These are phyloP conservation scores for Forsythia suspensa DNA, from an alignment of 257 asterid genomes.

Conservation along the genomic window DNA sequence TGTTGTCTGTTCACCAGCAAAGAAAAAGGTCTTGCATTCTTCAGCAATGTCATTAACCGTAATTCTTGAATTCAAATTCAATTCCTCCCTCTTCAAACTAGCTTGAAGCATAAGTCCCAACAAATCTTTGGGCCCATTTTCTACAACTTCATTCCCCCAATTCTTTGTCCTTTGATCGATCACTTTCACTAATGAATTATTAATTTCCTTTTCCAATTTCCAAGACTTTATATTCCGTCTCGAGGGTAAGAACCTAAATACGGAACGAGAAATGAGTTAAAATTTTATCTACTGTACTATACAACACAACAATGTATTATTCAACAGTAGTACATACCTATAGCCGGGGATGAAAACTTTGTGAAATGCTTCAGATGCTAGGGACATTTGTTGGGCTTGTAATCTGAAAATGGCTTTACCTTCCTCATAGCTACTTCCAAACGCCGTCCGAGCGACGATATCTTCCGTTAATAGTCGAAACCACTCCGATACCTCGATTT, in stretches of 20 bases:
- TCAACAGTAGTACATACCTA: constrained; percentile 33
- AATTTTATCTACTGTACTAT: not conserved
- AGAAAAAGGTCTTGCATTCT: constrained; percentile 92
- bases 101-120: constrained; percentile 81
- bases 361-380: constrained; percentile 77
- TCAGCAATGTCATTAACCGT: constrained; percentile 71
- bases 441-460: constrained; percentile 61
- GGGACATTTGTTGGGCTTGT: constrained; percentile 81
- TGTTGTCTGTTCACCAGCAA: constrained; percentile 90
- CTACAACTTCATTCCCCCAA: constrained; percentile 19
- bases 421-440: constrained; percentile 76
- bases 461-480: constrained; percentile 67
- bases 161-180: constrained; percentile 46
- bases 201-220: constrained; percentile 79
- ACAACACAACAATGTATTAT: too few species aligned
- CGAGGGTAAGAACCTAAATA: constrained; percentile 68
- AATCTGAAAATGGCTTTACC: constrained; percentile 67
- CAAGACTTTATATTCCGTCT: constrained; percentile 72
- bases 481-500: constrained; percentile 73
- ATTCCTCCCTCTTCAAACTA: constrained; percentile 26
- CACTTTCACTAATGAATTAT: constrained; percentile 59
- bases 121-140: constrained; percentile 68
- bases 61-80: constrained; percentile 22
- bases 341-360: constrained; percentile 74
- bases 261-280: not conserved